phyloP scores from a whole-genome alignment of 2,329 filamentous ascomycete genomes.

The Mollisia scopiformis region DNA sequence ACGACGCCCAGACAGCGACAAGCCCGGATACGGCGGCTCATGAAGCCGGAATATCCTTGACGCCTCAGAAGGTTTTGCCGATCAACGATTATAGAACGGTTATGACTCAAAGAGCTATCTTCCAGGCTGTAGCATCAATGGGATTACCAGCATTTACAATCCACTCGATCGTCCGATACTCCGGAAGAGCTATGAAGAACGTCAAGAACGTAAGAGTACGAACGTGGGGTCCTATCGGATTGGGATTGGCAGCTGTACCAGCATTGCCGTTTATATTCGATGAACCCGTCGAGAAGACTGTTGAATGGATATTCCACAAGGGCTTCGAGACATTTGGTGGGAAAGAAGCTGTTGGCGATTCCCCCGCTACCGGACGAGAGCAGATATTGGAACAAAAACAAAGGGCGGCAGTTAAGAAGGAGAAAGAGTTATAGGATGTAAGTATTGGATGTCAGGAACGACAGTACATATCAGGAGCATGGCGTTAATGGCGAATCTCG shows the following conservation, averaged over 20 bases:
- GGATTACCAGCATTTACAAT: conserved; percentile 43
- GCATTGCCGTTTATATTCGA: conserved; percentile 86
- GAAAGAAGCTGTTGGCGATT: conserved; percentile 54
- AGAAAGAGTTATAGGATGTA: conserved; percentile 10
- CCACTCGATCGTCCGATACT: conserved; percentile 81
- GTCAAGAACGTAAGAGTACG: conserved; percentile 74
- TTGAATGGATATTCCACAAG: conserved; percentile 88
- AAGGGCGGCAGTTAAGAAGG: conserved; percentile 2
- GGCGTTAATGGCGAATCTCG: conserved; percentile 8
- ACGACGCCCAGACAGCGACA: conserved; percentile 36
- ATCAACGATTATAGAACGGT: conserved; percentile 90
- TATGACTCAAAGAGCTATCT: conserved; percentile 87
- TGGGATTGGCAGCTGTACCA: conserved; percentile 77
- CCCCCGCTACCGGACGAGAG: conserved; percentile 57
- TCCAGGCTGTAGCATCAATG: conserved; percentile 92
- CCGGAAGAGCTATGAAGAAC: conserved; percentile 82
- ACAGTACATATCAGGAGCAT: conserved; percentile 7
- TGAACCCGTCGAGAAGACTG: conserved; percentile 86
- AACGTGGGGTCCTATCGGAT: conserved; percentile 89
- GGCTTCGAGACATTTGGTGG: conserved; percentile 76
- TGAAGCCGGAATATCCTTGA: conserved; percentile 17
- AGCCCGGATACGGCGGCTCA: conserved; percentile 15
- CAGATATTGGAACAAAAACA: conserved; percentile 40
- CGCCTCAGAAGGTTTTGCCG: conserved; percentile 59
- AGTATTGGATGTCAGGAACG: neutral